These are phyloP conservation scores for Cucurbita maxima DNA, from an alignment of 306 rosid genomes.

Conservation along the genomic window DNA sequence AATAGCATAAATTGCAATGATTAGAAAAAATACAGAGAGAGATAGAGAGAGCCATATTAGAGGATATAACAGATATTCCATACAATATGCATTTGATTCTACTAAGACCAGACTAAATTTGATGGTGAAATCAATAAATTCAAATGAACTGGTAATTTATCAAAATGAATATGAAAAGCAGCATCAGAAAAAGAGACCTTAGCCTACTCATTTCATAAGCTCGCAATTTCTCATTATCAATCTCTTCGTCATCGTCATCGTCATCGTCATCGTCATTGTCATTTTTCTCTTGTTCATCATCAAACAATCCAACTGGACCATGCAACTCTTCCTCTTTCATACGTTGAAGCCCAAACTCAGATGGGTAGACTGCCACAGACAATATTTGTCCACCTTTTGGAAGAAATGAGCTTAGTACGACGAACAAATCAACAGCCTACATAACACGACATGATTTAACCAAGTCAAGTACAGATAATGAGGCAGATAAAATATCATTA, in stretches of 20 bases:
- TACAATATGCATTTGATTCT: neutral
- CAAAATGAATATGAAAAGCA: neutral
- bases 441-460: slow-evolving; percentile 4
- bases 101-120: neutral
- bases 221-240: slow-evolving; percentile 54
- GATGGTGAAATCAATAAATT: neutral
- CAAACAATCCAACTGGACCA: slow-evolving; percentile 74
- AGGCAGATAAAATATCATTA: neutral
- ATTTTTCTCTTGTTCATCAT: slow-evolving; percentile 26
- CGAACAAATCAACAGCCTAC: slow-evolving; percentile 72
- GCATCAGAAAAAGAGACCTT: slow-evolving; percentile 24
- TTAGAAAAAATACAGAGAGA: neutral
- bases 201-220: slow-evolving; percentile 67
- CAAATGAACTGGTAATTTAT: neutral
- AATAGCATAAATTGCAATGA: neutral
- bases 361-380: slow-evolving; percentile 71
- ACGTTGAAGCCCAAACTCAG: slow-evolving; percentile 86
- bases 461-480: neutral
- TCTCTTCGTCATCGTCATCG: slow-evolving; percentile 20
- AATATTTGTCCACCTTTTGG: slow-evolving; percentile 49
- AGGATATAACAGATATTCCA: neutral
- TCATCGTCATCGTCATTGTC: slow-evolving; percentile 25
- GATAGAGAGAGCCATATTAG: neutral
- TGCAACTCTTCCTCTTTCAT: slow-evolving; percentile 73
- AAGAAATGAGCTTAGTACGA: slow-evolving; percentile 55